phyloP scores from a whole-genome alignment of 2,329 filamentous ascomycete species.

The Colletotrichum tropicale region DNA sequence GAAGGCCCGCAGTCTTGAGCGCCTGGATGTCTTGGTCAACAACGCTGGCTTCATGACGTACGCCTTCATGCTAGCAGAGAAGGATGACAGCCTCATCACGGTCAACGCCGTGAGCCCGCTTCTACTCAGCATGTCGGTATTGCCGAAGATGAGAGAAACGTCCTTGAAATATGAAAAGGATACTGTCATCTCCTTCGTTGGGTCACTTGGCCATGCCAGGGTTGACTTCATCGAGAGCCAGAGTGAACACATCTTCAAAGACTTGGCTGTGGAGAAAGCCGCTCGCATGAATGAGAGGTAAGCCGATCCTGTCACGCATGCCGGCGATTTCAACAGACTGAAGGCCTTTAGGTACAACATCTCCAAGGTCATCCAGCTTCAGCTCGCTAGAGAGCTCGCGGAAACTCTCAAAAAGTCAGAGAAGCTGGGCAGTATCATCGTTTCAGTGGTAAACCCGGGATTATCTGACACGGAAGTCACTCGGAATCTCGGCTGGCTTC shows the following conservation, averaged over 20 bases:
- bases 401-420: not conserved
- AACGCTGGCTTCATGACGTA: constrained; percentile 31
- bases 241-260: constrained; percentile 31
- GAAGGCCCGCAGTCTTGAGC: constrained; percentile 31
- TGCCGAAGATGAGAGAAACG: constrained; percentile 44
- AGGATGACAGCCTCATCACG: constrained; percentile 44
- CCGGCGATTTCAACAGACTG: rapidly evolving
- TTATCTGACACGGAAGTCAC: not conserved
- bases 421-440: not conserved
- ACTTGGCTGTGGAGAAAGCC: constrained; percentile 23
- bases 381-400: not conserved
- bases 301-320: rapidly evolving
- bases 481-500: not conserved
- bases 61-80: constrained; percentile 30
- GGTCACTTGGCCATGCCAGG: not conserved
- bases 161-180: constrained; percentile 29
- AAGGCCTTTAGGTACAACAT: not conserved
- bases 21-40: constrained; percentile 42
- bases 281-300: not conserved
- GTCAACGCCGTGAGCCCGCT: constrained; percentile 51
- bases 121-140: constrained; percentile 43
- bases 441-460: not conserved
- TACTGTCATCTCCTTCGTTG: not conserved
- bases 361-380: not conserved
- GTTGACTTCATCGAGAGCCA: constrained; percentile 34